These are phyloP conservation scores for Cladobotryum protrusum DNA, from an alignment of 2,329 filamentous ascomycete genomes.

Conservation along the genomic window DNA sequence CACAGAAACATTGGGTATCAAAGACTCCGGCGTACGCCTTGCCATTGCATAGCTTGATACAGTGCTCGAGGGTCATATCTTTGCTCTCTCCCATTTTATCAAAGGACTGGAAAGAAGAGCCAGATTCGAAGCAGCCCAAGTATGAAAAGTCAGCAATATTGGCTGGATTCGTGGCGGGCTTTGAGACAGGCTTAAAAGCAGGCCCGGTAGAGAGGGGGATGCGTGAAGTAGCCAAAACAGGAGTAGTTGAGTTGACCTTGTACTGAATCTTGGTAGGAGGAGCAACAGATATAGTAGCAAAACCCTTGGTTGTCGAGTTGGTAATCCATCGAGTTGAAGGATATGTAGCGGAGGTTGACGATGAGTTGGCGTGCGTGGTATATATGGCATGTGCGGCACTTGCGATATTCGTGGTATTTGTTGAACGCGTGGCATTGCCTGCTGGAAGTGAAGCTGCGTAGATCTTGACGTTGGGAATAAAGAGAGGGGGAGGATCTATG, in stretches of 20 bases:
- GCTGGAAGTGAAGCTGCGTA: too few species aligned
- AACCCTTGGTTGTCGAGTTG: too few species aligned
- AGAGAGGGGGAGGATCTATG: too few species aligned
- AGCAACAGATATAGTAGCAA: background rate
- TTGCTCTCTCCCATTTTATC: slow-evolving; percentile 19
- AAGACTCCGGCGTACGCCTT: slow-evolving; percentile 35
- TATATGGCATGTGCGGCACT: too few species aligned
- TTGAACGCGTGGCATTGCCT: too few species aligned
- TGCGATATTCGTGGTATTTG: too few species aligned
- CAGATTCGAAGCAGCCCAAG: slow-evolving; percentile 39
- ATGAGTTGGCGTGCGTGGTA: too few species aligned
- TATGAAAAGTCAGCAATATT: slow-evolving; percentile 27
- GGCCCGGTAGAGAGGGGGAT: slow-evolving; percentile 6
- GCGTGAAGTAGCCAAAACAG: background rate
- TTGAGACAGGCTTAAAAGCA: slow-evolving; percentile 8
- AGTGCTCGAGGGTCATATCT: slow-evolving; percentile 35
- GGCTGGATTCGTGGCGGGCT: slow-evolving; percentile 23
- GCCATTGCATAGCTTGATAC: slow-evolving; percentile 31
- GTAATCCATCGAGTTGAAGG: too few species aligned
- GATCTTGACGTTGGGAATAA: too few species aligned
- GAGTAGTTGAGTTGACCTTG: too few species aligned
- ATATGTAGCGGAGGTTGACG: too few species aligned
- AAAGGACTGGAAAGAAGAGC: slow-evolving; percentile 31
- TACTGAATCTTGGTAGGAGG: background rate
- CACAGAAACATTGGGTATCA: slow-evolving; percentile 40